Conservation (phyloP, 2,329 filamentous ascomycete genomes). For the Diaporthe ilicicola region DNA sequence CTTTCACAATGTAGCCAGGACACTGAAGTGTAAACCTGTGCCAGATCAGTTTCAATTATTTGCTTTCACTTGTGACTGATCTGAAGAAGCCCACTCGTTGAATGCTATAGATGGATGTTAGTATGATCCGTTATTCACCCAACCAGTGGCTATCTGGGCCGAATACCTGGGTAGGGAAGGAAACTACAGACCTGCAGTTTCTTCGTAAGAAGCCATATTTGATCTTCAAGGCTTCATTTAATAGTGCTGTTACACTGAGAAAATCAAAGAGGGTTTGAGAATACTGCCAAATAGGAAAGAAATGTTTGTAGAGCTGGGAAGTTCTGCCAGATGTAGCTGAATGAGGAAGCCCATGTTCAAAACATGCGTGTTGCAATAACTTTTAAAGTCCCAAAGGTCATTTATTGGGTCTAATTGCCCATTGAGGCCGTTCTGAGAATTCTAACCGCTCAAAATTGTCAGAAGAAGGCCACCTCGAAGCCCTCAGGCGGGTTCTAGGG, state of each 20-base stretch:
- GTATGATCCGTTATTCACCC: neutral
- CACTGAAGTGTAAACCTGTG: neutral
- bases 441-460: neutral
- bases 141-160: too few relatives aligned
- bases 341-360: neutral
- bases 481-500: neutral
- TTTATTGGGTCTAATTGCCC: neutral
- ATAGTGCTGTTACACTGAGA: too few relatives aligned
- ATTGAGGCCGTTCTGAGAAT: too few relatives aligned
- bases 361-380: neutral
- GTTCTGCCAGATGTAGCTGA: too few relatives aligned
- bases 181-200: neutral
- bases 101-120: neutral
- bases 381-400: neutral
- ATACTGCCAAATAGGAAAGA: neutral
- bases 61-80: too few relatives aligned
- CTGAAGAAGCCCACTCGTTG: neutral
- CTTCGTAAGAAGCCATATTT: neutral
- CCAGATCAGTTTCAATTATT: rapidly evolving
- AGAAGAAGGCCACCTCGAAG: neutral
- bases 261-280: neutral
- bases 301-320: neutral
- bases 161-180: too few relatives aligned
- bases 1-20: neutral
- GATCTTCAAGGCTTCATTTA: rapidly evolving